Evolutionary conservation across 139 green algal species (phyloP), one percentile per base, ranked within the genome.

Genomic region (Tetraselmis chui): DNA sequence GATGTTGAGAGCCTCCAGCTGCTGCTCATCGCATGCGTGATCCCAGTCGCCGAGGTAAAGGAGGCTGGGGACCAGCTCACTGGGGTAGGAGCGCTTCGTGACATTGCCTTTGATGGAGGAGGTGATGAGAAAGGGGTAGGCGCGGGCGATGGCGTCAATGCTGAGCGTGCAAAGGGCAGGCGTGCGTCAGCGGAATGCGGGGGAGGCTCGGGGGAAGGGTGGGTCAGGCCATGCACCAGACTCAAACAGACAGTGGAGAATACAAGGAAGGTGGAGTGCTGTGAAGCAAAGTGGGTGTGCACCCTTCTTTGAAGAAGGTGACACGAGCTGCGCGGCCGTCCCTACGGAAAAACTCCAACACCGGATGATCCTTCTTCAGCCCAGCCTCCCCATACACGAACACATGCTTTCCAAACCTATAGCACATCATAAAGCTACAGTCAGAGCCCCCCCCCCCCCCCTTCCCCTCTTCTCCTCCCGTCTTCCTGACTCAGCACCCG

Each of bases 31-130:
- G 24, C 85, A 59, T 0, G 93, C 93, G 79, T 95, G 78, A 1
- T 79, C 82, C 93, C 92, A 96, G 83, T 93, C 90, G 0, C 93
- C 93, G 78, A 96, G 86, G 85, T 93, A 96, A 29, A 96, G 87
- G 28, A 88, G 31, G 28, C 81, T 82, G 0, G 87, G 88, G 11
- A 94, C 31, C 31, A 96, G 91, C 79, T 91, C 83, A 11, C 85
- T 91, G 24, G 93, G 92, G 85, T 93, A 94, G 75, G 58, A 93
- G 87, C 83, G 84, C 31, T 91, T 92, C 28, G 84, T 81, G 30
- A 83, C 82, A 45, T 83, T 86, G 31, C 81, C 59, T 31, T 92
- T 94, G 29, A 91, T 32, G 22, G 90, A 94, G 0, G 86, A 29
- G 0, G 92, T 95, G 76, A 86, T 90, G 25, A 97, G 80, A 82